Conservation (phyloP, 805 yeast species). For the Saccharomycopsis guyanensis region DNA sequence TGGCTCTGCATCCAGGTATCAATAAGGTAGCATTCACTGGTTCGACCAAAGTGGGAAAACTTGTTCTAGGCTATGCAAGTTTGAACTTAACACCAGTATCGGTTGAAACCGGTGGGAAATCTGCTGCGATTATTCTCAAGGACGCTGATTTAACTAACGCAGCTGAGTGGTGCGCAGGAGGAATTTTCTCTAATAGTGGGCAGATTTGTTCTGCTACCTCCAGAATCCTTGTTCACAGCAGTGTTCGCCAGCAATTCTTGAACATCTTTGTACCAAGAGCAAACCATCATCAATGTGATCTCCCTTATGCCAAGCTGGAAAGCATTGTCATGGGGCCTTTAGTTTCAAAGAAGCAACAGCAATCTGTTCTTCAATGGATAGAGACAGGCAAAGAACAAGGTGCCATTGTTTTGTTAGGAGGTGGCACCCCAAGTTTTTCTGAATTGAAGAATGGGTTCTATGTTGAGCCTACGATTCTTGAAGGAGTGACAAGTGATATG, state of each 20-base stretch:
- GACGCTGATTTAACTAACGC: constrained; percentile 42
- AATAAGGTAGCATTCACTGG: constrained; percentile 51
- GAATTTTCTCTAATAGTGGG: constrained; percentile 55
- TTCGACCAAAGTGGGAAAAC: constrained; percentile 41
- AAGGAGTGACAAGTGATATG: constrained; percentile 35
- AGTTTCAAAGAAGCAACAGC: constrained; percentile 43
- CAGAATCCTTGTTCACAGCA: constrained; percentile 49
- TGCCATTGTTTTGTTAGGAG: constrained; percentile 42
- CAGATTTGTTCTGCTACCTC: constrained; percentile 62
- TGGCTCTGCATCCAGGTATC: constrained; percentile 38
- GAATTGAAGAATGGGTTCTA: constrained; percentile 28
- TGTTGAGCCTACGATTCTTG: constrained; percentile 42
- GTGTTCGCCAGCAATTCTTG: constrained; percentile 43
- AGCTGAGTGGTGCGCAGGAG: constrained; percentile 44
- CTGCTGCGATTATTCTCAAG: constrained; percentile 40
- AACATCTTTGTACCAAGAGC: constrained; percentile 32
- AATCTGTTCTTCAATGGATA: constrained; percentile 30
- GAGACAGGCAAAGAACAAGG: constrained; percentile 45
- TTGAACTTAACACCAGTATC: constrained; percentile 40
- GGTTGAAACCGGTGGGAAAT: constrained; percentile 47
- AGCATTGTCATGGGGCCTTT: constrained; percentile 46
- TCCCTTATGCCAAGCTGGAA: constrained; percentile 38
- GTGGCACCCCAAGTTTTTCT: constrained; percentile 27
- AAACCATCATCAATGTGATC: constrained; percentile 33
- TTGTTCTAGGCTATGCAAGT: constrained; percentile 36